phyloP scores from a whole-genome alignment of 2,329 filamentous ascomycete species.

The Sporothrix curviconia region DNA sequence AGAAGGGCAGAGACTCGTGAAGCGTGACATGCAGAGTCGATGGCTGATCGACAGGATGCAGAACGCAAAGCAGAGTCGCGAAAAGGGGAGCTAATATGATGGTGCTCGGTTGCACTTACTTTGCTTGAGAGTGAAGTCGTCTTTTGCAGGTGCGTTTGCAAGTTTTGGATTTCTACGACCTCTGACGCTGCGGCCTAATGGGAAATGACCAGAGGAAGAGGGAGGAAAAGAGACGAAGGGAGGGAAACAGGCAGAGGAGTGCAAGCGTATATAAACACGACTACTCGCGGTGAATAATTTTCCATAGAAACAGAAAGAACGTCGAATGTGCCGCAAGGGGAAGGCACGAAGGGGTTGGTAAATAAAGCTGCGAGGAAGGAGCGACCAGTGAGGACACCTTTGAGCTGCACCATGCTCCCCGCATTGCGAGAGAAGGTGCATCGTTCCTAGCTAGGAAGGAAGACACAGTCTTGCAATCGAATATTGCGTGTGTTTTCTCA shows the following conservation, averaged over 20 bases:
- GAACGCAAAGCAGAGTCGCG: not conserved
- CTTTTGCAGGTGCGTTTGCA: too few relatives aligned
- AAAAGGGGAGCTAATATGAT: not conserved
- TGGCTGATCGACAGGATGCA: too few relatives aligned
- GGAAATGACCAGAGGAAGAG: not conserved
- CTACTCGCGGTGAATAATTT: not conserved
- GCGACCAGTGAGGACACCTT: too few relatives aligned
- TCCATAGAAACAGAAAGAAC: not conserved
- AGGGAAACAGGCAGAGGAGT: not conserved
- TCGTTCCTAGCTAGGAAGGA: too few relatives aligned
- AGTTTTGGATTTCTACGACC: too few relatives aligned
- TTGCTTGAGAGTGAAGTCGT: not conserved
- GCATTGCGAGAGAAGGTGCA: too few relatives aligned
- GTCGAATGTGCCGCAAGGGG: not conserved
- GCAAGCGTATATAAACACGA: slow-evolving; percentile 3
- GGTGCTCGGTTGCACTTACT: too few relatives aligned
- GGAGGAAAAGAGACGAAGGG: not conserved
- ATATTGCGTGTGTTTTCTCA: too few relatives aligned
- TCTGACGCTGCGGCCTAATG: not conserved
- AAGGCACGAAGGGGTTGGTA: not conserved
- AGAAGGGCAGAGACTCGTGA: too few relatives aligned
- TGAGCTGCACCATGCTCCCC: too few relatives aligned
- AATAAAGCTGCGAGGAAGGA: not conserved
- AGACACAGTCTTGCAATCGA: too few relatives aligned
- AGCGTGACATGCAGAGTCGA: too few relatives aligned